Evolutionary conservation across 352 stramenopile species (phyloP).

Genomic region (Phytophthora sojae): DNA sequence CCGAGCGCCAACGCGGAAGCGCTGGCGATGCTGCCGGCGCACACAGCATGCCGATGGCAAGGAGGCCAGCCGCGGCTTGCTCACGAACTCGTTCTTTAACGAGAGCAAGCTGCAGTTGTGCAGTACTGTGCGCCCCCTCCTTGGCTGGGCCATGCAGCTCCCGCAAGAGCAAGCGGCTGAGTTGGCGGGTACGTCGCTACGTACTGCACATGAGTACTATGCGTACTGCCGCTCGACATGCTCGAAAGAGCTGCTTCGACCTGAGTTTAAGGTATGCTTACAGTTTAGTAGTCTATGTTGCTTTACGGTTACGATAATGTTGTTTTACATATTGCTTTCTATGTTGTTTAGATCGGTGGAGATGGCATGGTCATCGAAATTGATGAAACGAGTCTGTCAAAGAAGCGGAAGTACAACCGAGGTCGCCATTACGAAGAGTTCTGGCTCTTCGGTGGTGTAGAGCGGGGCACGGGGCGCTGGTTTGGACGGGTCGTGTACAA

Average conservation of each 20-base stretch:
- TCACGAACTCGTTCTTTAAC: conserved; percentile 3
- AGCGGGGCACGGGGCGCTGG: neutral
- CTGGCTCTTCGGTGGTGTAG: too few relatives aligned
- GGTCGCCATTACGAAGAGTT: too few relatives aligned
- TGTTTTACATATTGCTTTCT: neutral
- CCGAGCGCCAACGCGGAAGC: neutral
- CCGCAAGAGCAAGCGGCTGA: conserved; percentile 3
- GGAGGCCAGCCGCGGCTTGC: neutral
- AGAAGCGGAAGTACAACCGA: conserved; percentile 4
- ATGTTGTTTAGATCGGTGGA: conserved; percentile 6
- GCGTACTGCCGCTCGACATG: conserved; percentile 5
- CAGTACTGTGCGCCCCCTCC: neutral
- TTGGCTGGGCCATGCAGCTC: conserved; percentile 11
- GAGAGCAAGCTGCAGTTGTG: neutral
- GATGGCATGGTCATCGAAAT: neutral
- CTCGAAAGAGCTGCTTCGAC: conserved; percentile 5
- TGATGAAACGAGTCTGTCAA: conserved; percentile 5
- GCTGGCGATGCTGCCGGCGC: neutral
- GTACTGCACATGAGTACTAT: neutral
- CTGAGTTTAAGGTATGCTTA: too few relatives aligned
- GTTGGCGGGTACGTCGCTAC: neutral
- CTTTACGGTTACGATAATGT: too few relatives aligned
- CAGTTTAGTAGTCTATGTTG: too few relatives aligned
- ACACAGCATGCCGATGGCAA: neutral
- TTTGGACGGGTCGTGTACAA: neutral